Conservation (phyloP, 352 stramenopile genomes). For the Phytophthora pisi region DNA sequence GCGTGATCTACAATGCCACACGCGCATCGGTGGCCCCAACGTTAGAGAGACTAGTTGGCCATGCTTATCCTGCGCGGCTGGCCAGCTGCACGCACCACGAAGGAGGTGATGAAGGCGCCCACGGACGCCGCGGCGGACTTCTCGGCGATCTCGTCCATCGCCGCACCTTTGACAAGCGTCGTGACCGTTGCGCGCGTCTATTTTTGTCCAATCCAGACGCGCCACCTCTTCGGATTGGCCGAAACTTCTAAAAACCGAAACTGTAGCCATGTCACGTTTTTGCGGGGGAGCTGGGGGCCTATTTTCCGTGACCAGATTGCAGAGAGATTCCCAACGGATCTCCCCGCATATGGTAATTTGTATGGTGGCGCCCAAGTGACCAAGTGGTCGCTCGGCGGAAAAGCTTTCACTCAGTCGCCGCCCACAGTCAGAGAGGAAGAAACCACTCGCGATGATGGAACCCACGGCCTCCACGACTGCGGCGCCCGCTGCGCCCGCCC, state of each 20-base stretch:
- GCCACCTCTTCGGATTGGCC: constrained; percentile 18
- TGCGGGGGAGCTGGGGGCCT: constrained; percentile 7
- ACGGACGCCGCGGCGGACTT: constrained; percentile 69
- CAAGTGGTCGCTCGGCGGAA: constrained; percentile 1
- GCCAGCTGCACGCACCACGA: constrained; percentile 51
- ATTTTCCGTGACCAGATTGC: constrained; percentile 11
- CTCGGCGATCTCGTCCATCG: constrained; percentile 73
- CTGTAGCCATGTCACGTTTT: constrained; percentile 30
- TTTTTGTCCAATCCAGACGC: constrained; percentile 22
- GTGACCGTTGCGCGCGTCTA: constrained; percentile 3
- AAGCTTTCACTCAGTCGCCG: constrained; percentile 2
- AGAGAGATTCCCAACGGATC: constrained; percentile 20
- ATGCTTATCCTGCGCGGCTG: not conserved
- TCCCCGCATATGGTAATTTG: constrained; percentile 28
- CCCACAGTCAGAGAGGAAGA: constrained; percentile 19
- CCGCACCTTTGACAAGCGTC: constrained; percentile 5
- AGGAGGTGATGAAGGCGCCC: constrained; percentile 69
- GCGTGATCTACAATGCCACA: constrained; percentile 55
- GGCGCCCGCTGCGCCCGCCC: not conserved
- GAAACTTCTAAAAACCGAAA: constrained; percentile 15
- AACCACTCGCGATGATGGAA: constrained; percentile 40
- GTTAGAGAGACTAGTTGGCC: not conserved
- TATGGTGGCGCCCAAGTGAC: constrained; percentile 1
- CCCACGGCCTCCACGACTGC: constrained; percentile 32
- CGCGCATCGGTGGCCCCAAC: not conserved